These are phyloP conservation scores for Nothophaeocryptopus gaeumannii DNA, from an alignment of 2,329 filamentous ascomycete species.

Conservation along the genomic window DNA sequence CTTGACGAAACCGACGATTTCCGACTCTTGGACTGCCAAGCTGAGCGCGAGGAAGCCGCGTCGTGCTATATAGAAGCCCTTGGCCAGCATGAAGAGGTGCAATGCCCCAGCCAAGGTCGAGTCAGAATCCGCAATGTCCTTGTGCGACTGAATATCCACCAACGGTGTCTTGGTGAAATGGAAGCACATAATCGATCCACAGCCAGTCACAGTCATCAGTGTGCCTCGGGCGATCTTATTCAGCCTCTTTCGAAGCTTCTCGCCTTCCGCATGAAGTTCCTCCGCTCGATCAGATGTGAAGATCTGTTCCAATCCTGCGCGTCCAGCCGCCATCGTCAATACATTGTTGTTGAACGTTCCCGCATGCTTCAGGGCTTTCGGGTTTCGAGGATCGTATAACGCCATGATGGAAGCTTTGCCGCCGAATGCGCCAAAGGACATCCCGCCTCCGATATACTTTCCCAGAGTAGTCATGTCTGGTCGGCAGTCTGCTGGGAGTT, in stretches of 20 bases:
- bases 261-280: constrained; percentile 35
- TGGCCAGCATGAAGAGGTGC: constrained; percentile 39
- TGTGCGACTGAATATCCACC: constrained; percentile 25
- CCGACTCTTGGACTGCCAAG: constrained; percentile 34
- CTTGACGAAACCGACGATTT: constrained; percentile 35
- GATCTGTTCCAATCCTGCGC: constrained; percentile 38
- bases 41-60: constrained; percentile 39
- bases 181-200: constrained; percentile 38
- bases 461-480: constrained; percentile 65
- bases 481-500: constrained; percentile 42
- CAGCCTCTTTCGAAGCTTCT: constrained; percentile 31
- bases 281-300: constrained; percentile 35
- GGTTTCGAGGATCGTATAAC: constrained; percentile 52
- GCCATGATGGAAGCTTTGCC: constrained; percentile 59
- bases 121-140: constrained; percentile 27
- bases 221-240: constrained; percentile 33
- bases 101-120: constrained; percentile 35
- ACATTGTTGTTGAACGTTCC: constrained; percentile 70
- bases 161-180: constrained; percentile 35
- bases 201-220: constrained; percentile 38
- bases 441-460: constrained; percentile 65
- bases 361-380: constrained; percentile 51
- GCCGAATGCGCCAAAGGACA: constrained; percentile 66
- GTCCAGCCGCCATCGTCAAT: constrained; percentile 58
- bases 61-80: constrained; percentile 38